A percentile compares a stretch with the other conserved stretches of the same genome.
Evolutionary conservation across 441 rosid genomes (phyloP).

Genomic region (Populus tomentosa): DNA sequence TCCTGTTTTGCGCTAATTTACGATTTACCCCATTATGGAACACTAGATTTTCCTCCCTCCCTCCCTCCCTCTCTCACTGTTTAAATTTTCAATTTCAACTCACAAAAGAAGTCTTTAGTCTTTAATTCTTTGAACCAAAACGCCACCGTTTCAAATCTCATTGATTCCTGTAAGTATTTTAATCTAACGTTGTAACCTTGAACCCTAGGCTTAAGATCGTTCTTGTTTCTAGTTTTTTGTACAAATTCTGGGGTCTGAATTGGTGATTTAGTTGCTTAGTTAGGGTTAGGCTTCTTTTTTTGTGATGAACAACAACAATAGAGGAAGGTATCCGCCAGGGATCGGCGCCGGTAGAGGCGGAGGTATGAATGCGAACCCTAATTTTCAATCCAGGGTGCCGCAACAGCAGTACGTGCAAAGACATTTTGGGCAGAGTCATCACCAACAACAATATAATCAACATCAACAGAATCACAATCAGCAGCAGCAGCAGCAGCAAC

Average conservation of each 20-base stretch:
- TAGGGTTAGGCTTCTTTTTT: conserved; percentile 28
- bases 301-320: conserved; percentile 47
- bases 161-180: conserved; percentile 18
- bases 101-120: not conserved
- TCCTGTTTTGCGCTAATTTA: not conserved
- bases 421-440: conserved; percentile 49
- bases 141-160: not conserved
- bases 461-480: conserved; percentile 33
- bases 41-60: conserved; percentile 5
- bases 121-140: not conserved
- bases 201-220: not conserved
- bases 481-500: conserved; percentile 37
- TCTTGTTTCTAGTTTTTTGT: conserved; percentile 6
- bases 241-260: conserved; percentile 9
- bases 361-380: conserved; percentile 49
- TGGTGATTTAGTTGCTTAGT: conserved; percentile 14
- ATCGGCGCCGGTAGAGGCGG: conserved; percentile 80
- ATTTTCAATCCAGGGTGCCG: conserved; percentile 59
- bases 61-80: not conserved
- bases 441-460: conserved; percentile 41
- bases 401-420: conserved; percentile 84
- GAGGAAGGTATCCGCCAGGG: conserved; percentile 95
- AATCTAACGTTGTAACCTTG: not conserved
- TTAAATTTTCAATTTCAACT: not conserved
- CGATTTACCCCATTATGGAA: not conserved